Conservation (phyloP, 2,329 filamentous ascomycete species). For the Alternaria viburni region DNA sequence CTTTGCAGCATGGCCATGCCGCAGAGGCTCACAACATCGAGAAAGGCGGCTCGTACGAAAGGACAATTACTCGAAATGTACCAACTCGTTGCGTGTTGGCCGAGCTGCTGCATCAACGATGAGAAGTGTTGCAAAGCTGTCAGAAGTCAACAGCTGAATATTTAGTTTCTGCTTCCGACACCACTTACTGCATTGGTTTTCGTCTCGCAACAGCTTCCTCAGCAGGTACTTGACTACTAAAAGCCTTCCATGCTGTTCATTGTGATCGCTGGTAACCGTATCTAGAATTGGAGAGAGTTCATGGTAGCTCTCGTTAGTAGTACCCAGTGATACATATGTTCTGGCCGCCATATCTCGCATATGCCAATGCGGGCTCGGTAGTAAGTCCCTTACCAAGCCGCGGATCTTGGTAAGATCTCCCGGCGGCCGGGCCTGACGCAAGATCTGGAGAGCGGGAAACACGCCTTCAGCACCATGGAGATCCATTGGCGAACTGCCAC, state of each 20-base stretch:
- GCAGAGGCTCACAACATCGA: conserved; percentile 44
- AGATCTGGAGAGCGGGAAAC: conserved; percentile 82
- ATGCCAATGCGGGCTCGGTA: conserved; percentile 77
- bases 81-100: conserved; percentile 16
- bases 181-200: conserved; percentile 17
- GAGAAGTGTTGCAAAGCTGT: conserved; percentile 24
- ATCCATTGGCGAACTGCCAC: conserved; percentile 37
- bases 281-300: conserved; percentile 28
- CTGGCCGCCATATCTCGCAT: conserved; percentile 80
- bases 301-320: conserved; percentile 29
- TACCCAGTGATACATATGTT: conserved; percentile 59
- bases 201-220: conserved; percentile 26
- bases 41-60: conserved; percentile 44
- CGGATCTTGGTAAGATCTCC: conserved; percentile 63
- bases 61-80: conserved; percentile 35
- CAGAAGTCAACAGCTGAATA: conserved; percentile 1
- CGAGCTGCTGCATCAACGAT: conserved; percentile 26
- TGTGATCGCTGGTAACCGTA: conserved; percentile 18
- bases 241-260: conserved; percentile 41
- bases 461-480: conserved; percentile 66
- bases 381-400: conserved; percentile 64
- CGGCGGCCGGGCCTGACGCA: conserved; percentile 74
- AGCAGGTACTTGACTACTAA: conserved; percentile 42
- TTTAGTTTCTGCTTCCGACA: not conserved
- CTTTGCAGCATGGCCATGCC: conserved; percentile 29